Base-by-base conservation (phyloP, 169 alveolate species). In the Theileria luwenshuni region DNA sequence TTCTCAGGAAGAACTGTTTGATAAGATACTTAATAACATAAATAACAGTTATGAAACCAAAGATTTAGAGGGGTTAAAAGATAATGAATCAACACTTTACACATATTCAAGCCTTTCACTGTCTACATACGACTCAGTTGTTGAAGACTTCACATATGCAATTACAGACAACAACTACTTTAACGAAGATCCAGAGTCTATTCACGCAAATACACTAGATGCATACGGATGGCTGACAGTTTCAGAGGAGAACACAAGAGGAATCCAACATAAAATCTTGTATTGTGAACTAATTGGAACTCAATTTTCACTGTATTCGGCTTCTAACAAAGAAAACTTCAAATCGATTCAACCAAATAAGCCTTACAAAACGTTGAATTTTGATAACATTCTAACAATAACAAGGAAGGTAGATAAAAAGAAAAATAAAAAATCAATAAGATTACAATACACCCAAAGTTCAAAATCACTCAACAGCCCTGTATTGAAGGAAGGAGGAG, bases 41-140 rank as follows among this genome's bases (percentile, higher is more conserved):
- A 67, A 67, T 43, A 15, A 12, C 17, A 30, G n/a, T 32, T 73
- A 67, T 15, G 8, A 13, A 15, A 1, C 21, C 1, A 52, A n/a
- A 19, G 19, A 43, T 2, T 23, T 6, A 12, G 54, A 23, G 23
- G 41, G 28, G 19, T 21, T 30, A 0, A 43, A 51, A 27, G 85
- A 76, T 12, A 51, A 47, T 25, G 61, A 30, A 7, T 28, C 41
- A 25, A 70, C 81, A 19, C 63, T 70, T 23, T 79, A 79, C 63
- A 79, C 86, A 17, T 79, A 79, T 35, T 79, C 86, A 13, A 79
- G 86, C 43, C 38, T 79, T 2, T 62, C 86, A 8, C 33, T 79
- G 8, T 79, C 86, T 28, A 70, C 77, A 10, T 79, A 79, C 67
- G 60, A 61, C 28, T 67, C 76, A n/a, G 62, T 60, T n/a, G 28